Conservation (phyloP, 345 rosid species). For the Corchorus olitorius region DNA sequence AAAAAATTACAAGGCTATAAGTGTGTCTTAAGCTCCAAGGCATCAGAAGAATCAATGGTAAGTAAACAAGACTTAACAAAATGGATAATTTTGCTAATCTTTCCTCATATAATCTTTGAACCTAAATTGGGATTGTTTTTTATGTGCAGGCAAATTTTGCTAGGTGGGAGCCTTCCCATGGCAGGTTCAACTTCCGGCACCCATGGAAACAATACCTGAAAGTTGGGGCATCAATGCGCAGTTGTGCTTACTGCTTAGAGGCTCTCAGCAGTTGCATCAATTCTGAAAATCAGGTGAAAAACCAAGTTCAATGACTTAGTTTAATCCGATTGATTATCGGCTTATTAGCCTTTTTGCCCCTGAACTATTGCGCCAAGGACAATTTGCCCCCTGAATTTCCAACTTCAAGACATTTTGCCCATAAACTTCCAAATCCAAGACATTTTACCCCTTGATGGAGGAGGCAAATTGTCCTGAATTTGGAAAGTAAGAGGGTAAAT, state of each 20-base stretch:
- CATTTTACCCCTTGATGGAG: no score
- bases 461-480: no score
- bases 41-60: conserved; percentile 52
- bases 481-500: no score
- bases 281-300: conserved; percentile 38
- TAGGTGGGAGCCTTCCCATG: conserved; percentile 62
- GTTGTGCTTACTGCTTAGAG: conserved; percentile 47
- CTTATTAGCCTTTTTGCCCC: no score
- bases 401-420: no score
- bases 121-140: background rate
- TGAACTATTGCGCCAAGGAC: no score
- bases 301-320: background rate
- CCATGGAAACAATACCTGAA: conserved; percentile 61
- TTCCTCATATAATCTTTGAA: background rate
- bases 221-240: conserved; percentile 42
- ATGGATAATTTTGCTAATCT: background rate
- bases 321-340: background rate
- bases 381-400: no score
- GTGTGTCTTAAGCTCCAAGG: conserved; percentile 49
- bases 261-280: conserved; percentile 37
- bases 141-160: conserved; percentile 43
- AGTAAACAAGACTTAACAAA: conserved; percentile 7
- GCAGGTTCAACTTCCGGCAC: conserved; percentile 46
- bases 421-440: no score
- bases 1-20: conserved; percentile 40